Conservation (phyloP, 805 yeast genomes). For the Ogataea chonburiensis region DNA sequence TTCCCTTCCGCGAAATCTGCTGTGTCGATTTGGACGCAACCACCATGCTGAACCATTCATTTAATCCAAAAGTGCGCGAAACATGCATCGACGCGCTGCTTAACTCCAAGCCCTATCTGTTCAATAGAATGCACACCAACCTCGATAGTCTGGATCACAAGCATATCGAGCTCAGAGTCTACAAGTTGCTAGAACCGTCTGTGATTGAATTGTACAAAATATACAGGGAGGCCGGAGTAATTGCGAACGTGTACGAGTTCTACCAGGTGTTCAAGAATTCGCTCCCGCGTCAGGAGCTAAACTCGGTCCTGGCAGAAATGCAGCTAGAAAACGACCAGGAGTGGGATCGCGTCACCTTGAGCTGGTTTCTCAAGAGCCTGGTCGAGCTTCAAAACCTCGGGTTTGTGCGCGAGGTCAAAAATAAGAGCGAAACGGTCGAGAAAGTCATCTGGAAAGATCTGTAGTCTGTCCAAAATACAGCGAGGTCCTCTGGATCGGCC, state of each 20-base stretch:
- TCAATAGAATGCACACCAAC: slow-evolving; percentile 28
- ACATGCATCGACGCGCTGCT: slow-evolving; percentile 40
- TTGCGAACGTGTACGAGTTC: slow-evolving; percentile 39
- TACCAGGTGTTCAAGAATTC: slow-evolving; percentile 38
- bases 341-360: slow-evolving; percentile 64
- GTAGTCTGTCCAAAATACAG: slow-evolving; percentile 30
- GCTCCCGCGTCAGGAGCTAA: slow-evolving; percentile 19
- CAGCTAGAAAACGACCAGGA: slow-evolving; percentile 32
- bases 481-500: slow-evolving; percentile 21
- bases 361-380: slow-evolving; percentile 75
- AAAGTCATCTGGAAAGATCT: slow-evolving; percentile 71
- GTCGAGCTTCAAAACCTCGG: slow-evolving; percentile 72
- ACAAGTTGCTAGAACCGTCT: slow-evolving; percentile 45
- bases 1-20: slow-evolving; percentile 42
- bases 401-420: slow-evolving; percentile 56
- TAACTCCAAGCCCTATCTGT: slow-evolving; percentile 36
- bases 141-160: slow-evolving; percentile 9
- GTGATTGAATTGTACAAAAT: slow-evolving; percentile 59
- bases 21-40: slow-evolving; percentile 30
- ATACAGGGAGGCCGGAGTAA: slow-evolving; percentile 75
- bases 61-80: slow-evolving; percentile 46
- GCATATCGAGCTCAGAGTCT: slow-evolving; percentile 28
- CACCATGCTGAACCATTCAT: slow-evolving; percentile 34
- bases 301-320: slow-evolving; percentile 13
- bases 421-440: slow-evolving; percentile 65